Evolutionary conservation across 2,329 filamentous ascomycete species (phyloP).

Genomic region (Fragosphaeria purpurea): DNA sequence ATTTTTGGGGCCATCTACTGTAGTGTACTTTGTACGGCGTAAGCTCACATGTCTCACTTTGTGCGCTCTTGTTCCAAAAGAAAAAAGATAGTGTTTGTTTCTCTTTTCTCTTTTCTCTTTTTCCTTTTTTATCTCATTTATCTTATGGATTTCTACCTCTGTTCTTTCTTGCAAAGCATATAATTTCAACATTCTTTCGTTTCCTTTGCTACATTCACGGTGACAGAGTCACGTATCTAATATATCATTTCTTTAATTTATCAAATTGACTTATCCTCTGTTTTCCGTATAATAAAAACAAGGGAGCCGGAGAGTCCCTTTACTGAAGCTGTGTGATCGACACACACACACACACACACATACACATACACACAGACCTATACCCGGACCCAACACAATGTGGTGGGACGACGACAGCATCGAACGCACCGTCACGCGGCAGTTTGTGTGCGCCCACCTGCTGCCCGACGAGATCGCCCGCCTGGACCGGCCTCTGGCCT

Average conservation of each 20-base stretch:
- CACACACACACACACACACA: neutral
- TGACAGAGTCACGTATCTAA: no score
- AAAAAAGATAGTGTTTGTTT: neutral
- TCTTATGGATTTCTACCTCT: neutral
- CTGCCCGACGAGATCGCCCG: slow-evolving; percentile 51
- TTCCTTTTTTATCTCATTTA: neutral
- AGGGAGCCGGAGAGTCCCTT: neutral
- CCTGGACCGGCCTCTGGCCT: slow-evolving; percentile 52
- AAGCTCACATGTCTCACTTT: no score
- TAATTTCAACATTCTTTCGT: neutral
- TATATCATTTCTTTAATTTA: no score
- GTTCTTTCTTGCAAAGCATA: neutral
- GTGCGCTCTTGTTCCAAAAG: no score
- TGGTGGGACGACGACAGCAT: slow-evolving; percentile 68
- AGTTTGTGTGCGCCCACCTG: slow-evolving; percentile 57
- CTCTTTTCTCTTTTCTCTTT: neutral
- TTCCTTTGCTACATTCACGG: neutral
- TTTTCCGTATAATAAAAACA: neutral
- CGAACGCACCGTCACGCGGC: slow-evolving; percentile 56
- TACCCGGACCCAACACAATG: slow-evolving; percentile 4
- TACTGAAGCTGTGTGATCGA: neutral
- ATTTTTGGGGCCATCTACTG: neutral
- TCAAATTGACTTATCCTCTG: neutral
- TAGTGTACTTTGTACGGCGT: no score
- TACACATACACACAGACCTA: neutral